Evolutionary conservation across 345 rosid species (phyloP), one percentile per base, ranked within the genome.

Genomic region (Adansonia digitata): DNA sequence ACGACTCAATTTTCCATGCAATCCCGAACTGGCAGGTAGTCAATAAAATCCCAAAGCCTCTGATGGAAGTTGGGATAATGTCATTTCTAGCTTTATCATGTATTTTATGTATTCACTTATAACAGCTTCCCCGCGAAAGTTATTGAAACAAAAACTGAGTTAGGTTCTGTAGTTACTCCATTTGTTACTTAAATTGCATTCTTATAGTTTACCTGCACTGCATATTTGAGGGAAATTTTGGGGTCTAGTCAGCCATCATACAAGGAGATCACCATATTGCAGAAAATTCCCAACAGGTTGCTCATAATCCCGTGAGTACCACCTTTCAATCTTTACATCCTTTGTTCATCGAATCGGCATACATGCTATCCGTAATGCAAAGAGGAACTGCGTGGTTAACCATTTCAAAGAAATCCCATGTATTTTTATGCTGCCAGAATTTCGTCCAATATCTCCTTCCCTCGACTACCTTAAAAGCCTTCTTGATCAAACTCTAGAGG

Each of bases 391-490:
- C 88, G 63, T 87, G 86, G 57, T 84, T 81, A 34, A 84, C 80
- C 56, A 86, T 61, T 56, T 86, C 85, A 73, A 86, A 84, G 52
- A 86, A 76, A 12, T 84, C 90, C 86, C 90, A 83, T 17, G 63
- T 82, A n/a, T 71, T 79, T 80, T 18, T 85, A 74, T 6, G 85
- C 87, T 35, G 35, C 59, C 3, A 78, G 18, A 12, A 84, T 80
- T 77, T 69, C 62, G 10, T 67, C 18, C 8, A 81, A 75, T 3
- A 83, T 75, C 72, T 72, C 77, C 14, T 5, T 24, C 26, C 78
- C 45, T 18, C 52, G 49, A 26, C 46, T 0, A 9, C 61, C 63
- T 13, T 80, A 77, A 10, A 55, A 37, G n/a, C n/a, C n/a, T n/a
- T n/a, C n/a, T n/a, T n/a, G n/a, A n/a, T n/a, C n/a, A n/a, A n/a